Conservation (phyloP, 73 alveolate genomes). For the Paramecium biaurelia region DNA sequence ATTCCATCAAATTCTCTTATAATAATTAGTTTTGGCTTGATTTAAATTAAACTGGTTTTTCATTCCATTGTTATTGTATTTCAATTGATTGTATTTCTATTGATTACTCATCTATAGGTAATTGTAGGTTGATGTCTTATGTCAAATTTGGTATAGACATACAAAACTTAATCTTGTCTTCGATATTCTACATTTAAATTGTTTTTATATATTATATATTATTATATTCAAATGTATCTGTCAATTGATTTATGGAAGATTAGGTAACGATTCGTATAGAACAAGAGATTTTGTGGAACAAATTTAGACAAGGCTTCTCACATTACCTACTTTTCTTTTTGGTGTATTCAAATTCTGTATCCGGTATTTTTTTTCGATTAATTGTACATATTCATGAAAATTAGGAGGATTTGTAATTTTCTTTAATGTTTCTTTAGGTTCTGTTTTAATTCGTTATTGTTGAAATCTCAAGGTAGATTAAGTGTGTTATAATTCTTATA, state of each 20-base stretch:
- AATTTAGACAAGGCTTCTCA: neutral
- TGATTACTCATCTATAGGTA: neutral
- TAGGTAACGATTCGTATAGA: neutral
- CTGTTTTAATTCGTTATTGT: neutral
- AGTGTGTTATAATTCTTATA: neutral
- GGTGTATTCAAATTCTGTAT: neutral
- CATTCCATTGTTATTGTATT: neutral
- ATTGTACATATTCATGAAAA: slow-evolving; percentile 3
- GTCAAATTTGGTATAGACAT: neutral
- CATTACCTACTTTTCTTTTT: neutral
- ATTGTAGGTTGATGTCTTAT: neutral
- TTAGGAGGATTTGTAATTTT: neutral
- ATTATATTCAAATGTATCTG: neutral
- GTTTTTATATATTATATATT: neutral
- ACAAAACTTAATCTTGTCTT: neutral
- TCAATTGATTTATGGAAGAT: slow-evolving; percentile 8
- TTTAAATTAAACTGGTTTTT: neutral
- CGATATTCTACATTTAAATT: neutral
- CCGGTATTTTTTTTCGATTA: neutral
- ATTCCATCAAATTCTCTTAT: neutral
- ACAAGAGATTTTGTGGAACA: neutral
- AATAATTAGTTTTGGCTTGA: neutral
- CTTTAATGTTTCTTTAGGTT: neutral
- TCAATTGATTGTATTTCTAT: neutral
- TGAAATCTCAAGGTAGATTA: neutral